A percentile compares a stretch with the other conserved stretches of the same genome.
These are phyloP conservation scores for Fusarium beomiforme DNA, from an alignment of 2,329 filamentous ascomycete species.

Conservation along the genomic window DNA sequence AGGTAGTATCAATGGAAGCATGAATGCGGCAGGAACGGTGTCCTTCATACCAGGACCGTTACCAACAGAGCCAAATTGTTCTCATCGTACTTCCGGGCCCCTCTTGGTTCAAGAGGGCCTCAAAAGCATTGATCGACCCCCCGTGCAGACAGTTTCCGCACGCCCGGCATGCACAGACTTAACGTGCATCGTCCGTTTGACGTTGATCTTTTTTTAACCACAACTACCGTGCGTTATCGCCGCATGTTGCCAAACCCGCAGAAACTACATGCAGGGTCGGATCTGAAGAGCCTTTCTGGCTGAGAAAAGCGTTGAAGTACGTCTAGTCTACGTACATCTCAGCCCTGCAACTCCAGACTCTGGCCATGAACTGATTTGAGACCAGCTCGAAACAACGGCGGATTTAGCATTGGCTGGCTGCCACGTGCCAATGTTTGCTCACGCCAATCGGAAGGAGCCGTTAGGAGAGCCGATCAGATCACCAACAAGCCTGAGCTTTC, in stretches of 20 bases:
- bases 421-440: constrained; percentile 39
- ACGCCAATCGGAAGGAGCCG: constrained; percentile 35
- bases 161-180: constrained; percentile 24
- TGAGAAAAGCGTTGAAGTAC: constrained; percentile 3
- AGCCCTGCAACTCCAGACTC: constrained; percentile 19
- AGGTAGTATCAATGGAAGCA: not conserved
- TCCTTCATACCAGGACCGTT: not conserved
- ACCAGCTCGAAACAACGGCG: constrained; percentile 40
- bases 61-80: not conserved
- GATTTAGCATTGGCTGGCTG: constrained; percentile 34
- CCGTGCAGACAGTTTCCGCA: constrained; percentile 1
- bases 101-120: not conserved
- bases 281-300: constrained; percentile 3
- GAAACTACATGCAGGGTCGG: constrained; percentile 5
- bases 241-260: constrained; percentile 10
- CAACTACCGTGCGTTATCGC: constrained; percentile 1
- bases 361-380: constrained; percentile 38
- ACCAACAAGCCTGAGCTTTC: constrained; percentile 3
- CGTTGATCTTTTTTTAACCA: constrained; percentile 1
- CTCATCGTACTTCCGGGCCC: constrained; percentile 4
- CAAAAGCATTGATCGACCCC: constrained; percentile 13
- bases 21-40: not conserved
- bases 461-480: constrained; percentile 3
- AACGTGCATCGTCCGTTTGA: constrained; percentile 8
- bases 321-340: constrained; percentile 13